These are phyloP conservation scores for Galerina marginata DNA, from an alignment of 768 basidiomycete genomes.

Conservation along the genomic window DNA sequence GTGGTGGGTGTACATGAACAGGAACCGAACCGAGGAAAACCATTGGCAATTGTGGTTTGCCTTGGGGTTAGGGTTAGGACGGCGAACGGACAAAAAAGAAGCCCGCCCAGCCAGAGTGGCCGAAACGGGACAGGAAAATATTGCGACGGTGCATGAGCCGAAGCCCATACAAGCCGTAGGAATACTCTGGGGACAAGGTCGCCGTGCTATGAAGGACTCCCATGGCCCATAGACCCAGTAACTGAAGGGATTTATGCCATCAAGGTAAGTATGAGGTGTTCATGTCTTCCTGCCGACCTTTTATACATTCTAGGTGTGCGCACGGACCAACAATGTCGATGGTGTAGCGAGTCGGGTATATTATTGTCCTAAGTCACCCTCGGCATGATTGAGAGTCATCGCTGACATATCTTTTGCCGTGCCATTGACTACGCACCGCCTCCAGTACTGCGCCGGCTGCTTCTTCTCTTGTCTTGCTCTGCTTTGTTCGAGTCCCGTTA, in stretches of 20 bases:
- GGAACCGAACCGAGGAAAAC: too few relatives aligned
- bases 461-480: too few relatives aligned
- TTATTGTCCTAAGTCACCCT: too few relatives aligned
- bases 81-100: conserved; percentile 21
- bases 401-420: too few relatives aligned
- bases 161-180: conserved; percentile 63
- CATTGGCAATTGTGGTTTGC: too few relatives aligned
- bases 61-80: conserved; percentile 26
- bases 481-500: too few relatives aligned
- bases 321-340: conserved; percentile 5
- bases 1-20: too few relatives aligned
- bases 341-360: too few relatives aligned
- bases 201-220: conserved; percentile 28
- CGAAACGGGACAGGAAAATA: conserved; percentile 75
- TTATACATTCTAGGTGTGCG: not conserved
- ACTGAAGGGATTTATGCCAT: conserved; percentile 27
- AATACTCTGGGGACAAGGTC: conserved; percentile 29
- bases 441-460: too few relatives aligned
- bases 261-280: conserved; percentile 27
- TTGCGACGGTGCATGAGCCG: conserved; percentile 76
- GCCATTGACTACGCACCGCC: too few relatives aligned
- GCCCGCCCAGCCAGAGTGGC: conserved; percentile 65
- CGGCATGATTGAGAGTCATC: too few relatives aligned
- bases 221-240: conserved; percentile 24
- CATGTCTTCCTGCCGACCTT: not conserved